A percentile compares a stretch with the other conserved stretches of the same genome.
phyloP scores from a whole-genome alignment of 2,329 filamentous ascomycete genomes.

The Penicillium polonicum region DNA sequence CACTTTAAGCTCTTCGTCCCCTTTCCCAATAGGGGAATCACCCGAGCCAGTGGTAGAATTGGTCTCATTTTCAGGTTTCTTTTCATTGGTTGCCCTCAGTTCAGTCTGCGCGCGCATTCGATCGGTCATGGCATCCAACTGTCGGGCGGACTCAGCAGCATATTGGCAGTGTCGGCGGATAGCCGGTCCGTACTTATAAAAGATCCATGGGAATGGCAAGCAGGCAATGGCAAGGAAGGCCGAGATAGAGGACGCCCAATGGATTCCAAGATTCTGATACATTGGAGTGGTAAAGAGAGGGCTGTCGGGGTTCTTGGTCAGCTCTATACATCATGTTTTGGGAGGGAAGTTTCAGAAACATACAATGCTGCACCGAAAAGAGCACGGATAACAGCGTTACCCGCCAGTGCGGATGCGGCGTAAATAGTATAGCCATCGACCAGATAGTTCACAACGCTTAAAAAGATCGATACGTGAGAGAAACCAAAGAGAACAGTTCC shows the following conservation, averaged over 20 bases:
- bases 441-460: conserved; percentile 17
- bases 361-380: no score
- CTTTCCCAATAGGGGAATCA: not conserved
- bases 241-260: conserved; percentile 41
- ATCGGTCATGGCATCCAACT: conserved; percentile 7
- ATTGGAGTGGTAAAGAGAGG: conserved; percentile 41
- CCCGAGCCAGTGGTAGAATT: not conserved
- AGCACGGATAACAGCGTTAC: no score
- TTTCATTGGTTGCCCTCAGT: not conserved
- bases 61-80: not conserved
- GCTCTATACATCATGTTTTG: no score
- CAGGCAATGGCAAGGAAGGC: conserved; percentile 25
- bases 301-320: not conserved
- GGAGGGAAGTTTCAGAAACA: no score
- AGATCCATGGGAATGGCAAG: conserved; percentile 32
- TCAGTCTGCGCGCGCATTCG: not conserved
- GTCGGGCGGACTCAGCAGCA: conserved; percentile 1
- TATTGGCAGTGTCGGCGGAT: conserved; percentile 5
- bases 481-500: conserved; percentile 17
- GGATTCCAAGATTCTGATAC: conserved; percentile 40
- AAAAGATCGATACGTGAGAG: conserved; percentile 16
- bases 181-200: conserved; percentile 14
- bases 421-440: not conserved
- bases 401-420: no score
- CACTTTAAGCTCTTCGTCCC: not conserved